phyloP scores from a whole-genome alignment of 305 asterid genomes.

The Plantago coronopus region DNA sequence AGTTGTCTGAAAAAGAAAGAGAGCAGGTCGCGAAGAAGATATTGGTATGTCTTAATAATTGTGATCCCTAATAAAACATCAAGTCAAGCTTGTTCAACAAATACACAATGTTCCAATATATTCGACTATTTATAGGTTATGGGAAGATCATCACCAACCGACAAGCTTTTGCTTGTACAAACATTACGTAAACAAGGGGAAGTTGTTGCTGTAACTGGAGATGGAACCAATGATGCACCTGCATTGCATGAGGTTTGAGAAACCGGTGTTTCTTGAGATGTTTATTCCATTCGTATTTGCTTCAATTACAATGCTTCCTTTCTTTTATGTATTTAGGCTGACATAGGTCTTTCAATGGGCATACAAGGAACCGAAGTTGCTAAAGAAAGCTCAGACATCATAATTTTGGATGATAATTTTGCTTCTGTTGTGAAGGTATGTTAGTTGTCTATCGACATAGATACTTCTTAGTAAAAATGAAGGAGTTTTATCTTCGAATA shows the following conservation, averaged over 20 bases:
- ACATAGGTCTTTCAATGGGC: slow-evolving; percentile 94
- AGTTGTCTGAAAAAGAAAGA: slow-evolving; percentile 68
- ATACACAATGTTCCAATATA: slow-evolving; percentile 14
- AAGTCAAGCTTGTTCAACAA: slow-evolving; percentile 10
- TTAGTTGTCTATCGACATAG: slow-evolving; percentile 12
- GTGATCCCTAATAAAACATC: not conserved
- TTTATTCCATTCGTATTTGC: slow-evolving; percentile 8
- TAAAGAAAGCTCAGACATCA: slow-evolving; percentile 94
- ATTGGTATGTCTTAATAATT: slow-evolving; percentile 42
- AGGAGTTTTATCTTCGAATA: no score
- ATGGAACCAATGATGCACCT: slow-evolving; percentile 98
- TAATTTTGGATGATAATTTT: slow-evolving; percentile 85
- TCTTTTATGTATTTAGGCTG: slow-evolving; percentile 54
- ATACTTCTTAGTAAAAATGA: slow-evolving; percentile 10
- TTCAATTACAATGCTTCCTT: slow-evolving; percentile 16
- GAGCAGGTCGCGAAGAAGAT: slow-evolving; percentile 64
- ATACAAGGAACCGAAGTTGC: slow-evolving; percentile 98
- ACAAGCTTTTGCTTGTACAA: slow-evolving; percentile 91
- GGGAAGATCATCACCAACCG: slow-evolving; percentile 96
- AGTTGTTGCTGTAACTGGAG: slow-evolving; percentile 95
- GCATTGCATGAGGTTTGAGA: slow-evolving; percentile 88
- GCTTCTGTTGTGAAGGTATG: slow-evolving; percentile 90
- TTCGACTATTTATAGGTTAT: slow-evolving; percentile 56
- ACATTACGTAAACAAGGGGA: slow-evolving; percentile 89
- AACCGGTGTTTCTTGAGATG: not conserved